A percentile compares a stretch with the other conserved stretches of the same genome.
phyloP scores from a whole-genome alignment of 306 rosid species.

The Rosa persica region DNA sequence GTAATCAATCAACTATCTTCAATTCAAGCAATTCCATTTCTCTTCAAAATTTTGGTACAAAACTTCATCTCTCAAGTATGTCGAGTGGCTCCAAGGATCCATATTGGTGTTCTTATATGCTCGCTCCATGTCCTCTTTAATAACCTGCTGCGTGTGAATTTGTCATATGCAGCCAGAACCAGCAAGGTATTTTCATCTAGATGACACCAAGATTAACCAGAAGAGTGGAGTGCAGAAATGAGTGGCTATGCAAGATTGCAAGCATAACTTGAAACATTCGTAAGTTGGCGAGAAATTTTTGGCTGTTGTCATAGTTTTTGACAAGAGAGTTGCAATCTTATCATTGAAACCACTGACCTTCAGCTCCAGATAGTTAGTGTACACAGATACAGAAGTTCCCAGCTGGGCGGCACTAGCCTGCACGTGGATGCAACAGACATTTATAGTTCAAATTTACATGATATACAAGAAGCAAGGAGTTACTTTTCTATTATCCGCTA shows the following conservation, averaged over 20 bases:
- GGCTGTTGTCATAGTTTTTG: conserved; percentile 53
- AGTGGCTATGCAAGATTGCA: no score
- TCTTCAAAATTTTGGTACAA: conserved; percentile 51
- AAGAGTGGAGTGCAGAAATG: neutral
- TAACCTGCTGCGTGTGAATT: conserved; percentile 50
- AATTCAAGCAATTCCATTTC: no score
- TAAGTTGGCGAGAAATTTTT: conserved; percentile 65
- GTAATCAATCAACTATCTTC: no score
- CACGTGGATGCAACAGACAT: conserved; percentile 5
- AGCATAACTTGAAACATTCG: conserved; percentile 65
- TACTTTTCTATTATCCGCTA: no score
- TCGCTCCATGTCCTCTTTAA: conserved; percentile 83
- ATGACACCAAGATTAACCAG: neutral
- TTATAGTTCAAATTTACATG: neutral
- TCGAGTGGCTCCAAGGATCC: conserved; percentile 81
- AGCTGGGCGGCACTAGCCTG: conserved; percentile 90
- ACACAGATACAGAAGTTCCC: conserved; percentile 72
- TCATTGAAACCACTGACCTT: conserved; percentile 84
- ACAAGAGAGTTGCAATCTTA: conserved; percentile 72
- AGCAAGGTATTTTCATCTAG: conserved; percentile 2
- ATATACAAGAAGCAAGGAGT: conserved; percentile 29
- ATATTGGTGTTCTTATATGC: conserved; percentile 72
- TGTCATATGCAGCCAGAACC: conserved; percentile 28
- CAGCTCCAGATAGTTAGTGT: conserved; percentile 76
- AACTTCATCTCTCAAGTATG: conserved; percentile 76